Percentiles rank a stretch among this genome's conserved stretches.
Evolutionary conservation across 2,329 filamentous ascomycete genomes (phyloP).

Genomic region (Sclerotinia nivalis): DNA sequence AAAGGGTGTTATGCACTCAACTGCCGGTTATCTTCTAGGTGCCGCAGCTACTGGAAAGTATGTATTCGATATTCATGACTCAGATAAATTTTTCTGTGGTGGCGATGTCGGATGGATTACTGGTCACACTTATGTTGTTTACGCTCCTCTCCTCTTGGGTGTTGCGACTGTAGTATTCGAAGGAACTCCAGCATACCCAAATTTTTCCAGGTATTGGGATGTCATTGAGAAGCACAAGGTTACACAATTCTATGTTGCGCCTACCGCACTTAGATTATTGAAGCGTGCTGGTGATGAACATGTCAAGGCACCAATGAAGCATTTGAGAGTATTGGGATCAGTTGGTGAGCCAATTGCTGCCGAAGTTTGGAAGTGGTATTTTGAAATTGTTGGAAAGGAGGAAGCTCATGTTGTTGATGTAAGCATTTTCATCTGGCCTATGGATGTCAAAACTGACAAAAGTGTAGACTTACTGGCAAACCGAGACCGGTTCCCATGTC

Average conservation of each 20-base stretch:
- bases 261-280: slow-evolving; percentile 86
- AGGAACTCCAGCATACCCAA: slow-evolving; percentile 93
- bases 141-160: slow-evolving; percentile 89
- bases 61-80: slow-evolving; percentile 95
- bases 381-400: slow-evolving; percentile 89
- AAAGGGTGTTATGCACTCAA: slow-evolving; percentile 98
- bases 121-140: slow-evolving; percentile 97
- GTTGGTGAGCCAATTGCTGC: slow-evolving; percentile 97
- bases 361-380: slow-evolving; percentile 99
- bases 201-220: slow-evolving; percentile 99
- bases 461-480: slow-evolving; percentile 96
- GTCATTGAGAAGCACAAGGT: slow-evolving; percentile 94
- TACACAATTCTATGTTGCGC: slow-evolving; percentile 97
- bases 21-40: slow-evolving; percentile 89
- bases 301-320: slow-evolving; percentile 85
- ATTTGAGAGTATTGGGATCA: slow-evolving; percentile 85
- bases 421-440: slow-evolving; percentile 46
- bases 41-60: slow-evolving; percentile 95
- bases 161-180: slow-evolving; percentile 96
- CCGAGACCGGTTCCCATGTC: slow-evolving; percentile 94
- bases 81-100: slow-evolving; percentile 94
- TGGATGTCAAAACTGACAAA: slow-evolving; percentile 33
- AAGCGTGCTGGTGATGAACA: slow-evolving; percentile 95
- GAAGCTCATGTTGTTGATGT: slow-evolving; percentile 93
- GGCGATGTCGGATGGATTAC: slow-evolving; percentile 99